Base-by-base conservation (phyloP, 805 yeast genomes). In the Saccharomycopsis fermentans region DNA sequence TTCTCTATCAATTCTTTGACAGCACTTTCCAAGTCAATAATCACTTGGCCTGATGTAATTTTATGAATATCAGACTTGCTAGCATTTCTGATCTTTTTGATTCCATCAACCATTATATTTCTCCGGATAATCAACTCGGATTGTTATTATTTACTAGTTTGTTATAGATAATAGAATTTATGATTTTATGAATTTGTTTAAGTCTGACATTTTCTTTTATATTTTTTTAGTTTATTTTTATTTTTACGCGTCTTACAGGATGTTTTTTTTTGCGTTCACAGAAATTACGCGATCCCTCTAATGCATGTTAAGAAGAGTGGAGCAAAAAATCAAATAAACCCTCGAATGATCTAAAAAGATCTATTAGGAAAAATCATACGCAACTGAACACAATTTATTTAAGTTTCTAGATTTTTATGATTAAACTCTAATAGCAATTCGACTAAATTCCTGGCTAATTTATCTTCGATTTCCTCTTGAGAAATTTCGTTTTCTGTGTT, bases 11-110 rank as follows among this genome's bases (percentile, higher is more conserved):
- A 72, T 68, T 92, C 99, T 67, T 92, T 92, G 34, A 86, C 83
- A 0, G 88, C 86, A 0, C 92, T 82, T 0, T 81, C 75, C 50
- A 94, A 71, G 65, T 88, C 96, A 4, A 84, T 80, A 12, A 94
- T 87, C 14, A 94, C 98, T 69, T 94, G 99, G 0, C 97, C 97
- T 0, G 97, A 89, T 0, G 97, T 90, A 59, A 92, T 81, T 60
- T 78, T 75, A 63, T 87, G 88, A 6, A 90, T 77, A 64, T 91
- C 60, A 2, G 29, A 47, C n/a, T n/a, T 32, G 17, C 21, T 35
- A 6, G 59, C 36, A 12, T 26, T 4, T 9, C 26, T 54, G 6
- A 54, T 34, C 26, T 52, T 24, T 12, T 43, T 16, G 5, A 24
- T n/a, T 2, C 16, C 24, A 43, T 24, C 26, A 21, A n/a, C 24